These are phyloP conservation scores for Scorias spongiosa DNA, from an alignment of 2,329 filamentous ascomycete species.

Conservation along the genomic window DNA sequence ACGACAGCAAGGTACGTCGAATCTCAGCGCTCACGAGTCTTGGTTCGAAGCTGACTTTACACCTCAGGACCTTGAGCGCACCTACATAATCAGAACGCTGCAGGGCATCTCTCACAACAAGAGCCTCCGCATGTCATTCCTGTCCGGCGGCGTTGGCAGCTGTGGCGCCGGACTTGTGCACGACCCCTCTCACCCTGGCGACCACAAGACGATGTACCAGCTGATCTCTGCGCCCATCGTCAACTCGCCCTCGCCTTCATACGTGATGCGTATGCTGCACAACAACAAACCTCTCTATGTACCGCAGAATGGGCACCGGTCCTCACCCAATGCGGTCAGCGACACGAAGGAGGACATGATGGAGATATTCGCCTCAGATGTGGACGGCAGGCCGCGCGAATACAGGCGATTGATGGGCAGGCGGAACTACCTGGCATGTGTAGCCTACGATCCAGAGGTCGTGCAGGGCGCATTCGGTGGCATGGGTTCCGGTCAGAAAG, in stretches of 20 bases:
- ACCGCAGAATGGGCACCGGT: slow-evolving; percentile 67
- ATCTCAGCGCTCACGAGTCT: background rate
- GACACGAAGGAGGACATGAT: slow-evolving; percentile 99
- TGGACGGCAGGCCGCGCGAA: slow-evolving; percentile 67
- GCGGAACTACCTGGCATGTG: slow-evolving; percentile 80
- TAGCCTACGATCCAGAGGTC: slow-evolving; percentile 84
- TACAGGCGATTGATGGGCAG: slow-evolving; percentile 85
- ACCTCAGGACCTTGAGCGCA: slow-evolving; percentile 69
- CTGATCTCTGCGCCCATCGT: slow-evolving; percentile 88
- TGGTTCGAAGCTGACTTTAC: background rate
- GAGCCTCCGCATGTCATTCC: slow-evolving; percentile 88
- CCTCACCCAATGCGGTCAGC: slow-evolving; percentile 38
- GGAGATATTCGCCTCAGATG: slow-evolving; percentile 95
- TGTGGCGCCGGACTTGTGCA: slow-evolving; percentile 88
- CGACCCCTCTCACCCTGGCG: slow-evolving; percentile 75
- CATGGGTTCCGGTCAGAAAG: slow-evolving; percentile 19
- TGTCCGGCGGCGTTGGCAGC: slow-evolving; percentile 81
- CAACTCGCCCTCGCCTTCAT: slow-evolving; percentile 68
- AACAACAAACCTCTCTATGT: slow-evolving; percentile 87
- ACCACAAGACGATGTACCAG: slow-evolving; percentile 99
- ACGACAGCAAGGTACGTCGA: slow-evolving; percentile 62
- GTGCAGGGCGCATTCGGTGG: slow-evolving; percentile 30
- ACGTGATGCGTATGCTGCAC: slow-evolving; percentile 89
- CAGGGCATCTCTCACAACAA: slow-evolving; percentile 94
- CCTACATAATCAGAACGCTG: slow-evolving; percentile 87